A percentile compares a stretch with the other conserved stretches of the same genome.
These are phyloP conservation scores for Diplodia seriata DNA, from an alignment of 2,329 filamentous ascomycete species.

Conservation along the genomic window DNA sequence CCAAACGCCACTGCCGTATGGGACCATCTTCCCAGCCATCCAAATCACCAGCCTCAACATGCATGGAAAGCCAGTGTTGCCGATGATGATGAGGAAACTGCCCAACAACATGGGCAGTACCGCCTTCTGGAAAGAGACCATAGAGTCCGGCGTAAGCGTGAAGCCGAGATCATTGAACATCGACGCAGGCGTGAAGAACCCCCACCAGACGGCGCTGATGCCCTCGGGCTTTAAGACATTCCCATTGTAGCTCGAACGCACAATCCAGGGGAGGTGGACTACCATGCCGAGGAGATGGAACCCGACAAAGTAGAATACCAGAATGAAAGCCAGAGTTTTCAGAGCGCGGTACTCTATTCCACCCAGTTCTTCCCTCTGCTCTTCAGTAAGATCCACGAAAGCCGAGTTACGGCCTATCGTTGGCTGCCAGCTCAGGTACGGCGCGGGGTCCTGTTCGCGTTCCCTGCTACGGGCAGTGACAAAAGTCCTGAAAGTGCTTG, in stretches of 20 bases:
- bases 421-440: conserved; percentile 92
- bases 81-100: conserved; percentile 88
- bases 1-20: conserved; percentile 73
- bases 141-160: conserved; percentile 90
- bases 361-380: conserved; percentile 91
- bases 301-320: conserved; percentile 80
- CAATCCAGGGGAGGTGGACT: conserved; percentile 81
- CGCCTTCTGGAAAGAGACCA: conserved; percentile 84
- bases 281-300: conserved; percentile 81
- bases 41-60: conserved; percentile 95
- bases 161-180: conserved; percentile 96
- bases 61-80: conserved; percentile 93
- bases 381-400: conserved; percentile 85
- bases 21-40: conserved; percentile 71
- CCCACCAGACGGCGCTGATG: conserved; percentile 83
- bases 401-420: conserved; percentile 93
- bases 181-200: conserved; percentile 84
- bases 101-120: conserved; percentile 77
- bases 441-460: conserved; percentile 63
- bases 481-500: conserved; percentile 66
- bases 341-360: conserved; percentile 95
- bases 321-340: conserved; percentile 80
- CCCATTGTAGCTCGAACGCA: conserved; percentile 67
- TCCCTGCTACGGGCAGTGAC: conserved; percentile 58
- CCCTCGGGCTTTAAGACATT: conserved; percentile 66